Conservation (phyloP, 345 rosid genomes). For the Salix purpurea region DNA sequence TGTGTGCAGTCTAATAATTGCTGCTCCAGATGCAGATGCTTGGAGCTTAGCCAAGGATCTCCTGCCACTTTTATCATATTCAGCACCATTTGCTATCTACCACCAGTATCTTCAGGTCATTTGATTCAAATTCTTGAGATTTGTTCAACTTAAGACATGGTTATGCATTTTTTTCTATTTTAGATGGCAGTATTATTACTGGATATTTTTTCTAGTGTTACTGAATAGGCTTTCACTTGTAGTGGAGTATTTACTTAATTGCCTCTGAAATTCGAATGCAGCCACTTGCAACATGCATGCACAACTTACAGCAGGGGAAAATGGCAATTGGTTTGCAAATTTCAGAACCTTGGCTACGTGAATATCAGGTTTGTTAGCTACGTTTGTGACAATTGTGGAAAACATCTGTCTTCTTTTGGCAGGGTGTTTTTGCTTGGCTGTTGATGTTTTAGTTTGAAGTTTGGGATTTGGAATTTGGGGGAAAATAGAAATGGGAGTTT, state of each 20-base stretch:
- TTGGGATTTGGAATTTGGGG: not conserved
- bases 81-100: constrained; percentile 87
- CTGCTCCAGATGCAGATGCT: constrained; percentile 78
- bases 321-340: constrained; percentile 83
- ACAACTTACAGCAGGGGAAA: constrained; percentile 67
- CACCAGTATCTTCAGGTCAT: constrained; percentile 89
- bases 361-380: constrained; percentile 63
- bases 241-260: not conserved
- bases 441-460: not conserved
- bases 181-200: not conserved
- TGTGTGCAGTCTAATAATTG: constrained; percentile 67
- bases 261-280: constrained; percentile 19
- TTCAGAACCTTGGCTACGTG: constrained; percentile 95
- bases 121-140: not conserved
- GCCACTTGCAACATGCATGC: constrained; percentile 91
- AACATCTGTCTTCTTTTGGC: not conserved
- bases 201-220: not conserved
- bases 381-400: not conserved
- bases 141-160: not conserved
- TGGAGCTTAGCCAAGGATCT: constrained; percentile 66
- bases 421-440: not conserved
- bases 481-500: not conserved
- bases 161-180: not conserved
- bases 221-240: not conserved
- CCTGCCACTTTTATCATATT: constrained; percentile 67